Base-by-base conservation (phyloP, 345 rosid species). In the Durio zibethinus region DNA sequence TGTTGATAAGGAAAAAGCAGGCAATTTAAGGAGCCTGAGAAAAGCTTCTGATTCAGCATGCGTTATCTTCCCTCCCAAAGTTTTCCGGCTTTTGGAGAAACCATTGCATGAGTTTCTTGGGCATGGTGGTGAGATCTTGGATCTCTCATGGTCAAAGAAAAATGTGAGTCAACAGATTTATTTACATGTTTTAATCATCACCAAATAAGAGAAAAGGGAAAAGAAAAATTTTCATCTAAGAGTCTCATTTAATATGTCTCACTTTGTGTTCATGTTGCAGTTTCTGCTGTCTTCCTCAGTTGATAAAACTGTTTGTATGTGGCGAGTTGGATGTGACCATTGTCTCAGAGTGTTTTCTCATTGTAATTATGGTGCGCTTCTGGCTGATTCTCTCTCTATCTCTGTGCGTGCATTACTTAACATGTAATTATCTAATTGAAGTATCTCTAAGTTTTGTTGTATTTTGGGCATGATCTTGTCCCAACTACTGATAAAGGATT, bases 31-130 rank as follows among this genome's bases (percentile, higher is more conserved):
- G 87, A 89, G 84, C 83, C 80, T 89, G 65, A 86, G 87, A 79
- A 89, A 85, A 84, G 85, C 89, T 76, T 88, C 92, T 12, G 96
- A 90, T 52, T 93, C 97, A 0, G 94, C 97, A 61, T 93, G 97
- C 81, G 90, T 90, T 27, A 85, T 93, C 60, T 83, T 93, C 70
- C 97, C 97, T n/a, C 94, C 94, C 7, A 93, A 85, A 82, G 88
- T 91, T 70, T 91, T 91, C 65, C 89, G 94, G 73, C 80, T 93
- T 54, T 60, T 89, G 86, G 96, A 93, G 87, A 87, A 81, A 60
- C 97, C 97, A 1, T 40, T 89, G 75, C 93, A 91, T 2, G 97
- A 90, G 76, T 90, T 91, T 71, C 80, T 56, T 61, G 97, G 96
- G 36, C 97, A 93, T 68, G 72, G 23, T 36, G 90, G 88, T 12